phyloP scores from a whole-genome alignment of 345 rosid species.

The Sonneratia alba region DNA sequence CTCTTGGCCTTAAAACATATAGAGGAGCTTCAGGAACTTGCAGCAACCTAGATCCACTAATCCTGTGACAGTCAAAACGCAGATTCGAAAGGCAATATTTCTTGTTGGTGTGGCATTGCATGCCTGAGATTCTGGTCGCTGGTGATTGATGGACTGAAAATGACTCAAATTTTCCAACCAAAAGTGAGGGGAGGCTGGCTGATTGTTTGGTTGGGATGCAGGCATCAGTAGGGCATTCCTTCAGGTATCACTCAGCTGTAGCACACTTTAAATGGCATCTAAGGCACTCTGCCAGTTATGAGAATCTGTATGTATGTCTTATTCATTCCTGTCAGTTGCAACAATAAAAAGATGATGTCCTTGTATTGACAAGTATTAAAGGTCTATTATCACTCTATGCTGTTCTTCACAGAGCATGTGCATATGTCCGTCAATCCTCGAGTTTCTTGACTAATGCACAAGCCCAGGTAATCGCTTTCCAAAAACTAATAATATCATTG shows the following conservation, averaged over 20 bases:
- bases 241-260: conserved; percentile 12
- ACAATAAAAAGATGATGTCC: not conserved
- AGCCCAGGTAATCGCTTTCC: too few relatives aligned
- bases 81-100: not conserved
- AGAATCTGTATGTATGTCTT: not conserved
- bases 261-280: conserved; percentile 12
- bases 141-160: conserved; percentile 10
- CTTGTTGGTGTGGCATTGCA: not conserved
- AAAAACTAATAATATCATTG: too few relatives aligned
- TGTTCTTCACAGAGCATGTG: too few relatives aligned
- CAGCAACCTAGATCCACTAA: conserved; percentile 5
- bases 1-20: conserved; percentile 4
- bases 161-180: not conserved
- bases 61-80: not conserved
- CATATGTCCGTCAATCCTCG: too few relatives aligned
- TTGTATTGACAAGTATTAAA: not conserved
- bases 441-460: too few relatives aligned
- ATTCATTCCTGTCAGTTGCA: not conserved
- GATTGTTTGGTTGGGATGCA: conserved; percentile 18
- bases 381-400: too few relatives aligned
- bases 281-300: too few relatives aligned
- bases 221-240: conserved; percentile 28
- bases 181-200: not conserved
- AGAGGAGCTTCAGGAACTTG: conserved; percentile 6
- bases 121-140: conserved; percentile 10